Evolutionary conservation across 1,139 yeast species (phyloP).

Genomic region (Yamadazyma friedrichii): DNA sequence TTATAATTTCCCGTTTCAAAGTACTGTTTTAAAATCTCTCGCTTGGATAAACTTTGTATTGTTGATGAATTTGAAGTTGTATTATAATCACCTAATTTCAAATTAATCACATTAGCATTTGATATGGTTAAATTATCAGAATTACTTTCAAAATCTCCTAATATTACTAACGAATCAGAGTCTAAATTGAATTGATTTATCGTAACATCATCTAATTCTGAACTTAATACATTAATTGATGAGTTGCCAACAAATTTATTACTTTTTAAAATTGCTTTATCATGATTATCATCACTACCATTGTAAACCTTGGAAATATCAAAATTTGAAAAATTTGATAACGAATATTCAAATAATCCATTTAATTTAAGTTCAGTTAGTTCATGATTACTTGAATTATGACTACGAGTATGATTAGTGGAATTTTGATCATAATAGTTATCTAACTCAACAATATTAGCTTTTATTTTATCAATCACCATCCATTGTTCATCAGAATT

Average conservation of each 20-base stretch:
- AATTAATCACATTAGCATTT: constrained; percentile 27
- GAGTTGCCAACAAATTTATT: constrained; percentile 62
- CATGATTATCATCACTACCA: constrained; percentile 16
- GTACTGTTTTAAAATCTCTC: constrained; percentile 3
- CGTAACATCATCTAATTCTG: constrained; percentile 40
- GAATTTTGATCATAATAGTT: constrained; percentile 30
- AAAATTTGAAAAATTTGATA: constrained; percentile 61
- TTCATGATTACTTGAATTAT: constrained; percentile 15
- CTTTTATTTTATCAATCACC: constrained; percentile 72
- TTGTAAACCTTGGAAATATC: constrained; percentile 26
- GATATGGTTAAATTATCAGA: constrained; percentile 25
- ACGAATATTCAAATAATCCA: constrained; percentile 81
- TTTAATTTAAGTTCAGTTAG: constrained; percentile 45
- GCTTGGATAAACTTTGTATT: constrained; percentile 10
- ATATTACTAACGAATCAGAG: constrained; percentile 27
- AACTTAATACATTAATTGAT: constrained; percentile 63
- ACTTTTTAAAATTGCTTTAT: constrained; percentile 28
- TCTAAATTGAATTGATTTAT: constrained; percentile 31
- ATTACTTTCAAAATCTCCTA: constrained; percentile 50
- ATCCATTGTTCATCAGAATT: constrained; percentile 38
- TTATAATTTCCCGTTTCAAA: too few species aligned
- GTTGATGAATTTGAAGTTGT: constrained; percentile 32
- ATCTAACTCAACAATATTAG: constrained; percentile 54
- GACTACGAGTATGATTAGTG: constrained; percentile 27
- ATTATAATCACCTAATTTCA: constrained; percentile 31